phyloP scores from a whole-genome alignment of 495 filamentous ascomycete species.

The Penicillium canariense region DNA sequence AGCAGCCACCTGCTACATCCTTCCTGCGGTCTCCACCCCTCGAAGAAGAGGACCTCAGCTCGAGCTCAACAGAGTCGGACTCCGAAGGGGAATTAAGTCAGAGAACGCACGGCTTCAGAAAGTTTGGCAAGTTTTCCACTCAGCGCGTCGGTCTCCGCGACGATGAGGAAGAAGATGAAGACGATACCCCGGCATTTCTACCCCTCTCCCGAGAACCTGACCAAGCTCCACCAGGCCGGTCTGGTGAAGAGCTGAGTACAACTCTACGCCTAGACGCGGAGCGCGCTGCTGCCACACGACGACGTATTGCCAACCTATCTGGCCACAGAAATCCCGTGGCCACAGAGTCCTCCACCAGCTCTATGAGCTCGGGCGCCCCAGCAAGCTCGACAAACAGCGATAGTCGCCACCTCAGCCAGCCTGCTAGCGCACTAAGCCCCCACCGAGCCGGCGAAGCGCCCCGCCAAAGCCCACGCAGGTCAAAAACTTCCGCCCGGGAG shows the following conservation, averaged over 20 bases:
- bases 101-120: constrained; percentile 30
- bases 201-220: constrained; percentile 51
- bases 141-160: constrained; percentile 35
- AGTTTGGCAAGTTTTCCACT: constrained; percentile 41
- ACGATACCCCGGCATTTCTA: constrained; percentile 68
- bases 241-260: constrained; percentile 54
- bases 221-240: constrained; percentile 21
- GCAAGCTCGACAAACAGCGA: constrained; percentile 21
- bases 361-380: constrained; percentile 46
- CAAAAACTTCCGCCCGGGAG: constrained; percentile 54
- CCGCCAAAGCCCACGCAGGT: constrained; percentile 55
- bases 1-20: constrained; percentile 24
- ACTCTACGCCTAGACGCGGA: constrained; percentile 56
- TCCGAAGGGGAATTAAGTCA: constrained; percentile 51
- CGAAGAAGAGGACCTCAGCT: constrained; percentile 35
- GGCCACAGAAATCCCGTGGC: constrained; percentile 43
- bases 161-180: constrained; percentile 45
- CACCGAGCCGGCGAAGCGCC: constrained; percentile 56
- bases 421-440: constrained; percentile 43
- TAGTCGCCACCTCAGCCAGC: constrained; percentile 18
- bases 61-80: constrained; percentile 51
- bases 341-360: constrained; percentile 61
- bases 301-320: constrained; percentile 30
- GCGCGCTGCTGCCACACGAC: constrained; percentile 38
- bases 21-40: constrained; percentile 34